Evolutionary conservation across 1,284 basidiomycete species (phyloP).

Genomic region (Papiliotrema terrestris): DNA sequence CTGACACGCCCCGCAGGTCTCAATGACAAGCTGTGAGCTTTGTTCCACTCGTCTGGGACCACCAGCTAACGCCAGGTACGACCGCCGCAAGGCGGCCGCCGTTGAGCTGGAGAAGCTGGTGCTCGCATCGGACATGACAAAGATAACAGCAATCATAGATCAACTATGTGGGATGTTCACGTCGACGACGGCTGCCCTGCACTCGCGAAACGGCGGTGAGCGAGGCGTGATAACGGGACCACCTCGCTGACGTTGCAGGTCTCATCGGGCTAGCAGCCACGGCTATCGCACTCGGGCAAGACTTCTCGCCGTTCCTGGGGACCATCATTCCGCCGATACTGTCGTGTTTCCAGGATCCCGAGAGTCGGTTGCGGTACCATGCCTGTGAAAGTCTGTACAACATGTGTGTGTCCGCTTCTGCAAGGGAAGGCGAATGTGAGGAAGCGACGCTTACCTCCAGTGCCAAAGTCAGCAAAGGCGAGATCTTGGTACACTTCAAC

Average conservation of each 20-base stretch:
- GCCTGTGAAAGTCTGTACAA: slow-evolving; percentile 98
- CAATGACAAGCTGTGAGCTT: slow-evolving; percentile 48
- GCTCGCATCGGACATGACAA: slow-evolving; percentile 73
- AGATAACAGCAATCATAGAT: slow-evolving; percentile 84
- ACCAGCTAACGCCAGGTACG: slow-evolving; percentile 53
- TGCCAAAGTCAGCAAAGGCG: slow-evolving; percentile 95
- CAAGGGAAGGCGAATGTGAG: background rate
- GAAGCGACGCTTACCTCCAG: slow-evolving; percentile 24
- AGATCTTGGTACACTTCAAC: slow-evolving; percentile 96
- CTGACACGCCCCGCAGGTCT: slow-evolving; percentile 29
- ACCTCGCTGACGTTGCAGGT: slow-evolving; percentile 16
- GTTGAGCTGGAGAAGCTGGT: slow-evolving; percentile 96
- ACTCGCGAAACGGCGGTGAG: slow-evolving; percentile 83
- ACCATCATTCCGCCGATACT: slow-evolving; percentile 87
- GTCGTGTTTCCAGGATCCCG: slow-evolving; percentile 90
- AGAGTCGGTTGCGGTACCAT: slow-evolving; percentile 77
- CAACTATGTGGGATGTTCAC: slow-evolving; percentile 92
- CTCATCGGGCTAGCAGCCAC: slow-evolving; percentile 95
- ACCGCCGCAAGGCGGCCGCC: slow-evolving; percentile 92
- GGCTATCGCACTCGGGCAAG: slow-evolving; percentile 89
- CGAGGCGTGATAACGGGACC: background rate
- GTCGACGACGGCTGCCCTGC: slow-evolving; percentile 71
- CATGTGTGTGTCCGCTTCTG: slow-evolving; percentile 54
- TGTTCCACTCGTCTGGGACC: background rate
- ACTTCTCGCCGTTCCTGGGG: slow-evolving; percentile 89